Conservation (phyloP, 768 basidiomycete genomes). For the Kwoniella sp. region DNA sequence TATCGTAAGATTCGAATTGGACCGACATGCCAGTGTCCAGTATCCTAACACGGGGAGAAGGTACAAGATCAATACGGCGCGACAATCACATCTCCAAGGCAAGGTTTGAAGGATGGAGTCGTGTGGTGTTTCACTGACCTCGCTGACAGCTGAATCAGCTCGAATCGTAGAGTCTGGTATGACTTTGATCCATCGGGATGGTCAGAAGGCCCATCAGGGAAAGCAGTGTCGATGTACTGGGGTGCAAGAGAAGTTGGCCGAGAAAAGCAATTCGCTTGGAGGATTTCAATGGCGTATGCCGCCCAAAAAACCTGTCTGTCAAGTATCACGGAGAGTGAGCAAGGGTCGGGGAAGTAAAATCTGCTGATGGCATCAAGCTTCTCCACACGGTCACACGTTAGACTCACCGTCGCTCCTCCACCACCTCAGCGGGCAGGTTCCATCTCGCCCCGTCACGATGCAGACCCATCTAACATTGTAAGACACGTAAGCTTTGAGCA, state of each 20-base stretch:
- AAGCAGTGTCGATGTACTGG: constrained; percentile 23
- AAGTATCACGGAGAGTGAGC: not conserved
- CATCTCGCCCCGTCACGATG: constrained; percentile 26
- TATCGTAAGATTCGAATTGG: constrained; percentile 16
- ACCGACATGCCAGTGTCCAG: constrained; percentile 19
- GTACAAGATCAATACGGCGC: too few species aligned
- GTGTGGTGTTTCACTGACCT: constrained; percentile 9
- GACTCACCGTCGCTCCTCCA: constrained; percentile 24
- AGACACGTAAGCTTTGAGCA: not conserved
- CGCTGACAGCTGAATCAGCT: constrained; percentile 23
- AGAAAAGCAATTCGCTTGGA: constrained; percentile 30
- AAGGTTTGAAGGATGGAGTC: too few species aligned
- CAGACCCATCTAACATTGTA: constrained; percentile 24
- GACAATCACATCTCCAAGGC: too few species aligned
- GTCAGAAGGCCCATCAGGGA: constrained; percentile 13
- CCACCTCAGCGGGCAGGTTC: constrained; percentile 27
- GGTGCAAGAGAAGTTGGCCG: constrained; percentile 21
- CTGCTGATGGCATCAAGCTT: not conserved
- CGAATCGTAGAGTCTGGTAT: constrained; percentile 17
- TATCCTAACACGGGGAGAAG: not conserved
- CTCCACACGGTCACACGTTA: not conserved
- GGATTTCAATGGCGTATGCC: constrained; percentile 23
- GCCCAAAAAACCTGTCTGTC: constrained; percentile 28
- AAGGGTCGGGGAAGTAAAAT: not conserved
- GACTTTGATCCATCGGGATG: constrained; percentile 13